phyloP scores from a whole-genome alignment of 2,329 filamentous ascomycete genomes.

The Fonsecaea pugnacius region DNA sequence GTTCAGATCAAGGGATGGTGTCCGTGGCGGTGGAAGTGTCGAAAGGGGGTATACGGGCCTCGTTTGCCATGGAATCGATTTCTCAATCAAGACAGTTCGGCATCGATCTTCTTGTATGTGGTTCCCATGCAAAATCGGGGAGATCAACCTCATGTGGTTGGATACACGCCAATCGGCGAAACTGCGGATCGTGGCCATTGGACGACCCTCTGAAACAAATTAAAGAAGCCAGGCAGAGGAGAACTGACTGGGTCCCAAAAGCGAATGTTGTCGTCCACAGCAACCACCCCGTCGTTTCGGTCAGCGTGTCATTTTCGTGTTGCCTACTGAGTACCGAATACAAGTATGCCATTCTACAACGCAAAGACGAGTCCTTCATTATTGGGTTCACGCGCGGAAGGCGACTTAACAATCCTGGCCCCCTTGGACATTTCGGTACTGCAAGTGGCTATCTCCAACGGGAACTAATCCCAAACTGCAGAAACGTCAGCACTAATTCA shows the following conservation, averaged over 20 bases:
- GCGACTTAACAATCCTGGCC: background rate
- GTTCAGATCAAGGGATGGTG: no score
- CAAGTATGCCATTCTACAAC: background rate
- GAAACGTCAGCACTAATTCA: slow-evolving; percentile 14
- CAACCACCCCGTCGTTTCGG: background rate
- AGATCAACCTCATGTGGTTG: slow-evolving; percentile 3
- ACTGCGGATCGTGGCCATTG: background rate
- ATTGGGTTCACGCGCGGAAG: background rate
- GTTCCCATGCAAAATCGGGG: background rate
- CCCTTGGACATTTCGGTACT: background rate
- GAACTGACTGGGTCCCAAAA: background rate
- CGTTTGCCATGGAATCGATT: no score
- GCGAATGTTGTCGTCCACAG: background rate
- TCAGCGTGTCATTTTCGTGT: background rate
- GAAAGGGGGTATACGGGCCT: no score
- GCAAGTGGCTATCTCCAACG: slow-evolving; percentile 1
- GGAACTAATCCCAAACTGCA: slow-evolving; percentile 11
- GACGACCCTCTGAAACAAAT: background rate
- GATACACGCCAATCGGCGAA: slow-evolving; percentile 5
- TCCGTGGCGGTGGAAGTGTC: no score
- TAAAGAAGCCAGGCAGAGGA: background rate
- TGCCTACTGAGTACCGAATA: background rate
- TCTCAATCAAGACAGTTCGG: no score
- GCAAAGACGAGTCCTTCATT: background rate
- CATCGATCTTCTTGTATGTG: background rate